Conservation (phyloP, 495 filamentous ascomycete species). For the Aspergillus egyptiacus region DNA sequence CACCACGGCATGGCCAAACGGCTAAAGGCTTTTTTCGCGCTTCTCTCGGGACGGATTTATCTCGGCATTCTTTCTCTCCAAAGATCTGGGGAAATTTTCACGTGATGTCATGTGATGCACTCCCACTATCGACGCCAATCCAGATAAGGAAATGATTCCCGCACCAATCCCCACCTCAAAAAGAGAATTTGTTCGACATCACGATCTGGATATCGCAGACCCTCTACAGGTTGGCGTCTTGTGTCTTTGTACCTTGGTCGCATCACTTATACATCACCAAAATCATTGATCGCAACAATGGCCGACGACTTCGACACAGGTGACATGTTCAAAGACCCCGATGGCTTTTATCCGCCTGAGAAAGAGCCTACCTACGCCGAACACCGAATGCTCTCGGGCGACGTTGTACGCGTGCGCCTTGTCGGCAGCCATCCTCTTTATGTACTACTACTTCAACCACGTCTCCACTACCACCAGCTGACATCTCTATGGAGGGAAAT, state of each 20-base stretch:
- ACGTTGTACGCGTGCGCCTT: constrained; percentile 64
- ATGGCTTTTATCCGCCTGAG: constrained; percentile 67
- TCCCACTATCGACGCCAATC: not conserved
- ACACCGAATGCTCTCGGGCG: constrained; percentile 61
- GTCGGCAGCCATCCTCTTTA: constrained; percentile 89
- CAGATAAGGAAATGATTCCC: not conserved
- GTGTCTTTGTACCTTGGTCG: not conserved
- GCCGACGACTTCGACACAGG: constrained; percentile 35
- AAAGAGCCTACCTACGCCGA: constrained; percentile 61
- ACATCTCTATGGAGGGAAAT: constrained; percentile 55
- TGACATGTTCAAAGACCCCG: constrained; percentile 71
- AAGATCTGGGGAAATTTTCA: constrained; percentile 15
- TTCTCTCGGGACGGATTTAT: not conserved
- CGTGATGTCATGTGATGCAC: constrained; percentile 18
- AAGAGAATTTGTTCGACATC: not conserved
- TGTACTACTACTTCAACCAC: constrained; percentile 39
- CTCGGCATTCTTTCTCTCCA: not conserved
- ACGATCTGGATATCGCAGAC: not conserved
- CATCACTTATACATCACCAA: not conserved
- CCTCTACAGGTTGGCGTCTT: not conserved
- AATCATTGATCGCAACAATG: constrained; percentile 8
- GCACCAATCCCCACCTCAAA: constrained; percentile 6
- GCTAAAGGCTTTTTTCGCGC: too few relatives aligned
- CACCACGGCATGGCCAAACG: constrained; percentile 5
- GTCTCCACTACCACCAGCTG: not conserved